Evolutionary conservation across 2,329 filamentous ascomycete species (phyloP), one percentile per base, ranked within the genome.

Genomic region (Fusarium multiceps): DNA sequence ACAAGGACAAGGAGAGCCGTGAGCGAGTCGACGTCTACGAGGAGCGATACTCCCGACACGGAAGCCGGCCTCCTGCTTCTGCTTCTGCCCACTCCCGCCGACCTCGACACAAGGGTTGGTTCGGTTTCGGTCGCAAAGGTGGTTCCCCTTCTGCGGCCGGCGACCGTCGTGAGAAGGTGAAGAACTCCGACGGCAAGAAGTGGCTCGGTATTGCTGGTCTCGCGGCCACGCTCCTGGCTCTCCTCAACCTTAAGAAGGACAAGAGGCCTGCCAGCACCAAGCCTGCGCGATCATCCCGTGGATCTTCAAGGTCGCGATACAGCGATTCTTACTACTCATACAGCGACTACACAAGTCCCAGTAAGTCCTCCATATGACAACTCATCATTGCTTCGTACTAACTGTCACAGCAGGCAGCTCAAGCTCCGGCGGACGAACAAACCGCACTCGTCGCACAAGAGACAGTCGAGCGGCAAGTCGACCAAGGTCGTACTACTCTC

Each of bases 1-100:
- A 83, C 71, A 73, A 72, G 63, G 85, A 84, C 74, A 82, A 83
- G 72, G 79, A 51, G 27, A 51, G 32, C 49, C 49, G 81, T 25
- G 87, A 89, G 66, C 80, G 82, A 48, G 86, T 90, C 73, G 88
- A 91, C 49, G 82, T 89, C 57, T 83, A 86, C 73, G 89, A 92
- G 76, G 89, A 92, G 77, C 87, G 87, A 46, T 88, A 87, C 78
- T 86, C 84, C 18, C 82, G 82, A 62, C 82, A 82, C 72, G 82
- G 82, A 59, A 81, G 80, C 76, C 78, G 79, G 18, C 75, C 75
- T 30, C 78, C 80, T 20, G 32, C 64, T 55, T 59, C 68, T 21
- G 77, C 55, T 20, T 83, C 82, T 13, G 77, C 78, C 16, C 79
- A 84, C 74, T 80, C 81, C 14, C 78, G 80, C 71, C 86, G 88